phyloP scores from a whole-genome alignment of 2,329 filamentous ascomycete species.

The Trichophyton benhamiae region DNA sequence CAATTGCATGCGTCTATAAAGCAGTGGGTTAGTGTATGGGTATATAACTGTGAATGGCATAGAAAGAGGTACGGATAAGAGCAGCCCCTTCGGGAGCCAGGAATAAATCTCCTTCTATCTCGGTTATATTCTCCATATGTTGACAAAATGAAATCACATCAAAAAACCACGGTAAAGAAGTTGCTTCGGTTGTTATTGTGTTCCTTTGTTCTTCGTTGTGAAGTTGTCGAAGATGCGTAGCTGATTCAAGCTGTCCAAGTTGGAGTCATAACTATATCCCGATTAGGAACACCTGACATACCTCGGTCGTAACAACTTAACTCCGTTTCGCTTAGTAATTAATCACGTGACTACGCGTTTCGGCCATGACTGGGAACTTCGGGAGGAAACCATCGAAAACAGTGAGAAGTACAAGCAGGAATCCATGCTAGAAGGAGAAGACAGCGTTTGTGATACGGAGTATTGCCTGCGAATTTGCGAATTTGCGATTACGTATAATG shows the following conservation, averaged over 20 bases:
- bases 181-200: too few relatives aligned
- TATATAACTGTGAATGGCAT: neutral
- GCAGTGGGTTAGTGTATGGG: neutral
- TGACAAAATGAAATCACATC: too few relatives aligned
- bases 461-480: neutral
- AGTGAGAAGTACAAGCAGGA: too few relatives aligned
- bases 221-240: neutral
- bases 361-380: too few relatives aligned
- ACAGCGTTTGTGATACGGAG: neutral
- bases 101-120: constrained; percentile 41
- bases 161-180: too few relatives aligned
- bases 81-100: constrained; percentile 38
- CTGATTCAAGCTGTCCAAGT: neutral
- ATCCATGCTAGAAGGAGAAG: neutral
- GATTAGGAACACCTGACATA: neutral
- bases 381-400: neutral
- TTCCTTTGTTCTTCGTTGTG: neutral
- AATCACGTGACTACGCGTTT: neutral
- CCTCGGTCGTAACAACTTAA: neutral
- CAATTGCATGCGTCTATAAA: constrained; percentile 46
- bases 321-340: neutral
- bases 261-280: neutral
- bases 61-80: constrained; percentile 35
- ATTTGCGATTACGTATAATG: neutral
- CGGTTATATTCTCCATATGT: constrained; percentile 15